Evolutionary conservation across 352 stramenopile species (phyloP), one percentile per base, ranked within the genome.

Genomic region (Elongisporangium anandrum): DNA sequence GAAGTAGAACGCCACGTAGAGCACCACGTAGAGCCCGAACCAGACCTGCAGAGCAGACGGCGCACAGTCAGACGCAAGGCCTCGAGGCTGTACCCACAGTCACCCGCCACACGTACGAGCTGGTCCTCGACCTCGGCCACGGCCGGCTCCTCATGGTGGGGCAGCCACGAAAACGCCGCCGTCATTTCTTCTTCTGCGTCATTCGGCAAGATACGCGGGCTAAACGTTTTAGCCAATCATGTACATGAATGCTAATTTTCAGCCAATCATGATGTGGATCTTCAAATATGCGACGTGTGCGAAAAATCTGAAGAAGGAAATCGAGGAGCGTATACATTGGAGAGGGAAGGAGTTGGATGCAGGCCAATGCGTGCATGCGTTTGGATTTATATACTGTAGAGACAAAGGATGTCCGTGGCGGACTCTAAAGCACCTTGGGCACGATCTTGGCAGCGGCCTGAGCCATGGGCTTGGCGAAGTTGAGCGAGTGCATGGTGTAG

Each of bases 401-500:
- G 34, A 45, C 34, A 45, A 45, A 17, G 34, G 34, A 45, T 45
- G 34, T 45, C 34, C 34, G 17, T 45, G 34, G 34, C 17, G 34
- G 34, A 45, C 34, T 45, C 34, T 45, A 74, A 16, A 69, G 60
- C 49, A 65, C 68, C 63, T 89, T 77, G 57, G 73, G 66, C 12
- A 63, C 70, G 23, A 58, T 47, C 64, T 82, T 76, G 10, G 72
- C 60, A 5, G 51, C 69, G 39, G 72, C 70, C 63, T 83, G 73
- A 29, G 69, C 65, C 4, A 79, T 60, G 0, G 83, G 73, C 50
- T 86, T 85, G 29, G 86, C 83, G 60, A 93, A 95, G 65, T 91
- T 92, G 57, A 98, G 78, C 19, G 89, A 85, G 77, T 98, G 93
- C 64, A 96, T 74, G 39, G 83, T 73, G 76, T 89, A 99, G 26